Base-by-base conservation (phyloP, 768 basidiomycete species). In the Baorangia bicolor region DNA sequence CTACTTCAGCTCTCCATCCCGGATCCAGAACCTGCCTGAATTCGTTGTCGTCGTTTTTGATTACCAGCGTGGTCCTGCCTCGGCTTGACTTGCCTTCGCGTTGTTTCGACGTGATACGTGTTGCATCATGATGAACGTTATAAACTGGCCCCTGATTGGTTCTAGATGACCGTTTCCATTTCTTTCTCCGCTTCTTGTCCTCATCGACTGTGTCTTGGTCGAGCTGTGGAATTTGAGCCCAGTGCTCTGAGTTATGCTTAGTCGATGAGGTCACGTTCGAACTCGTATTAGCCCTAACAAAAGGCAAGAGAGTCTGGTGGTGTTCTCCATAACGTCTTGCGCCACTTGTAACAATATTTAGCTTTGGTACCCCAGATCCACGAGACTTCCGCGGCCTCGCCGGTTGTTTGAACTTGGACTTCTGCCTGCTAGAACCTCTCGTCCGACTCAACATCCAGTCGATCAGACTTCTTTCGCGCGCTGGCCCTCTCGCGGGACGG, bases 361-460 rank as follows among this genome's bases (percentile, higher is more conserved):
- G 44, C 54, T 56, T 64, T n/a, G 60, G 50, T 44, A 7, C 44
- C 16, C 49, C 53, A 18, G 50, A 42, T 41, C 56, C 55, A 31
- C 51, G 52, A 20, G 56, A 44, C 37, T 49, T 69, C 8, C 51
- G 59, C 30, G 61, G 50, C 33, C 47, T 39, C 31, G 41, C 48
- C 23, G 60, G 31, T 34, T 61, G 53, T 51, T 65, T 62, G 9
- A 14, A 21, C 54, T 51, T 64, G 38, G 59, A 10, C 38, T 67
- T 52, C 41, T 55, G 38, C 50, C 37, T 45, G 16, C 35, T 51
- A 66, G 60, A 30, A 34, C 51, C 52, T 59, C 67, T 57, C 2
- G 78, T 78, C 44, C 79, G 75, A 14, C 75, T 74, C 45, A 90
- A 63, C 88, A 90, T 90, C 66, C 82, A 83, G 60, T 90, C 85